phyloP scores from a whole-genome alignment of 2,329 filamentous ascomycete species.

The Calonectria fujianensis region DNA sequence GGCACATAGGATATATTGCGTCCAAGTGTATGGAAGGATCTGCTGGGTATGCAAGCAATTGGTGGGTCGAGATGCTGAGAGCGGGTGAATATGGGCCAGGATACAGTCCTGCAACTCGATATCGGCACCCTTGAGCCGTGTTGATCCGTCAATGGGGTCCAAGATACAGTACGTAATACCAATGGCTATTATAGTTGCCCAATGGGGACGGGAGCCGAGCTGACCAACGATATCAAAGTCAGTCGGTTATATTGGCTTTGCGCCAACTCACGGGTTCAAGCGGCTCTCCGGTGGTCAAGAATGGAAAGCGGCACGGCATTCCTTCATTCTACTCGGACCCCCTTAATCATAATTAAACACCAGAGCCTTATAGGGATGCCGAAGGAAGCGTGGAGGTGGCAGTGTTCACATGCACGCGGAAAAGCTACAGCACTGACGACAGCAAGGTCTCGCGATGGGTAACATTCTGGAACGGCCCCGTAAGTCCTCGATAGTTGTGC shows the following conservation, averaged over 20 bases:
- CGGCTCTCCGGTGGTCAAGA: background rate
- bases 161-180: background rate
- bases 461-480: constrained; percentile 4
- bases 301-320: background rate
- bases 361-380: constrained; percentile 27
- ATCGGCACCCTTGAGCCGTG: background rate
- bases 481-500: background rate
- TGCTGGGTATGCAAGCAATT: constrained; percentile 21
- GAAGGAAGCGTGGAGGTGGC: constrained; percentile 26
- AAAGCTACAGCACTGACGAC: constrained; percentile 22
- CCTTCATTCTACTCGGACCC: constrained; percentile 1
- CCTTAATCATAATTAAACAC: constrained; percentile 24
- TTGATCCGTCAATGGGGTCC: background rate
- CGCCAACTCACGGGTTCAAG: background rate
- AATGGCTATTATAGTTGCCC: background rate
- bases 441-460: constrained; percentile 15
- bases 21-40: background rate
- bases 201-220: background rate
- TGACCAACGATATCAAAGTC: background rate
- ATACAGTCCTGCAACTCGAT: background rate
- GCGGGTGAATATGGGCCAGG: constrained; percentile 18
- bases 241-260: background rate
- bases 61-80: background rate
- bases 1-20: background rate
- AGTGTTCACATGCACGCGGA: constrained; percentile 20